phyloP scores from a whole-genome alignment of 306 rosid species.

The Nissolia schottii region DNA sequence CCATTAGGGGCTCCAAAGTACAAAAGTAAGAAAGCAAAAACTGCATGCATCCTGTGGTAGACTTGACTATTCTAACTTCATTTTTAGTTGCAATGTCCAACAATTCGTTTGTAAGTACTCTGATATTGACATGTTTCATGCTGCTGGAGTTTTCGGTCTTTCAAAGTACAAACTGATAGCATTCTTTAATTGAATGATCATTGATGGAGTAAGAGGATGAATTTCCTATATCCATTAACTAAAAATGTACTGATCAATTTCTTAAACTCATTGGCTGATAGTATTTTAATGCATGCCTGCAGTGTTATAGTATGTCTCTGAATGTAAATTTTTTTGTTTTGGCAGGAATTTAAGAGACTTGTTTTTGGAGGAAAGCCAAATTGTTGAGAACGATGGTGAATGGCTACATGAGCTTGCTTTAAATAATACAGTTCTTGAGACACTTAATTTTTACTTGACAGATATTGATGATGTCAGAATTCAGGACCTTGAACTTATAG shows the following conservation, averaged over 20 bases:
- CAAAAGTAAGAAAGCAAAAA: too few relatives aligned
- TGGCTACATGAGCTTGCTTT: conserved; percentile 87
- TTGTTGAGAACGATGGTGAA: conserved; percentile 54
- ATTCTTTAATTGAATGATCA: background rate
- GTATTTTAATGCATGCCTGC: background rate
- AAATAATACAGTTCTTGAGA: conserved; percentile 81
- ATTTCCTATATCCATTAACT: background rate
- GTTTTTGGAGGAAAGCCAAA: conserved; percentile 83
- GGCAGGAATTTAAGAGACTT: conserved; percentile 69
- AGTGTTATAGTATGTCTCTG: background rate
- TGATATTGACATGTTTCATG: background rate
- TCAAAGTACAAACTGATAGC: background rate
- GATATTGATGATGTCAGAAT: conserved; percentile 43
- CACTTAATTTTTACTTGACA: conserved; percentile 82
- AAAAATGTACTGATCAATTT: background rate
- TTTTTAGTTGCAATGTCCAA: background rate
- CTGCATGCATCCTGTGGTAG: background rate
- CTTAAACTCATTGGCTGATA: background rate
- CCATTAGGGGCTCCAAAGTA: too few relatives aligned
- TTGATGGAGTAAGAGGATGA: background rate
- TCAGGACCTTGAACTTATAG: conserved; percentile 80
- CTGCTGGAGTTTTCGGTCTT: background rate
- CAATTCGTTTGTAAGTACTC: background rate
- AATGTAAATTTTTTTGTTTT: conserved; percentile 4
- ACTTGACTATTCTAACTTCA: background rate